phyloP scores from a whole-genome alignment of 305 asterid genomes.

The Coffea humblotiana region DNA sequence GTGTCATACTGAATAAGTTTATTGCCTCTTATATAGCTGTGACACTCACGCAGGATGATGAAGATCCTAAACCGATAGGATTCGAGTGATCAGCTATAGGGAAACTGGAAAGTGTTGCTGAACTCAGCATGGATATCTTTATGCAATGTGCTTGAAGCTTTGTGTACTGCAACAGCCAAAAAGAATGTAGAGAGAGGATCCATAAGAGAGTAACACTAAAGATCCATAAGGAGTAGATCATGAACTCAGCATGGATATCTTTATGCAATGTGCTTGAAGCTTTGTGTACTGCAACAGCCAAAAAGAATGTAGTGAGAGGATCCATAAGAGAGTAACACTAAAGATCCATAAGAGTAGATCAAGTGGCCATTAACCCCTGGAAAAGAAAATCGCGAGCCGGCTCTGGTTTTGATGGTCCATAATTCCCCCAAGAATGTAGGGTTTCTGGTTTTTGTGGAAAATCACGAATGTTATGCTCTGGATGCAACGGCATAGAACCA shows the following conservation, averaged over 20 bases:
- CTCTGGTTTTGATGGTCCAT: background rate
- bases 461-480: background rate
- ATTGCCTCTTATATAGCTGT: background rate
- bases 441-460: background rate
- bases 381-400: background rate
- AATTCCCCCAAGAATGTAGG: background rate
- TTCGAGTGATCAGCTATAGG: background rate
- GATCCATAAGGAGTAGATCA: no score
- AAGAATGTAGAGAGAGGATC: no score
- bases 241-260: background rate
- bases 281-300: background rate
- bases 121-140: slow-evolving; percentile 4
- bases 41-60: background rate
- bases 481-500: background rate
- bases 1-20: background rate
- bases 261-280: background rate
- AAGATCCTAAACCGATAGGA: background rate
- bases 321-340: background rate
- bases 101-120: background rate
- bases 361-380: background rate
- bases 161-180: background rate
- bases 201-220: no score
- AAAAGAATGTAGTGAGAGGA: no score
- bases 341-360: background rate
- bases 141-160: background rate